phyloP scores from a whole-genome alignment of 305 asterid species.

The Rubia peregrina region DNA sequence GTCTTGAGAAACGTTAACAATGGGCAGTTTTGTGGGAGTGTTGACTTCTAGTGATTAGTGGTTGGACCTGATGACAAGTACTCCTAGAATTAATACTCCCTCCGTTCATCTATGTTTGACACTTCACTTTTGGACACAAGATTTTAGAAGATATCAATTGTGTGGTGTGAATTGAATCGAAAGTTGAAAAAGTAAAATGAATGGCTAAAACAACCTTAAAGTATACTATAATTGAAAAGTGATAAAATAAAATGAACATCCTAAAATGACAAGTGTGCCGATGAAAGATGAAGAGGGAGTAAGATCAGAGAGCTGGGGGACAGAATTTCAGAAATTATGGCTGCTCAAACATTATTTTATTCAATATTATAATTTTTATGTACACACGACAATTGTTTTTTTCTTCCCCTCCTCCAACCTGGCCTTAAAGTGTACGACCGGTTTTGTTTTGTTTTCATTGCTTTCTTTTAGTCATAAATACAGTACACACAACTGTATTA shows the following conservation, averaged over 20 bases:
- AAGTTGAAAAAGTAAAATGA: too few species aligned
- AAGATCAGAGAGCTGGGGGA: background rate
- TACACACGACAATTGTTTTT: background rate
- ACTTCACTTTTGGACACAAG: too few species aligned
- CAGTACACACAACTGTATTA: background rate
- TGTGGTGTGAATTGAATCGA: too few species aligned
- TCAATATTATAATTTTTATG: background rate
- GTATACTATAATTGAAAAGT: too few species aligned
- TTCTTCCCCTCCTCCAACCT: background rate
- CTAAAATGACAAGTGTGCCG: too few species aligned
- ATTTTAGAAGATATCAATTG: too few species aligned
- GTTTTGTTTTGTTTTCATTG: background rate
- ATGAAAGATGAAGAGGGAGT: too few species aligned
- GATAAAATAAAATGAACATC: too few species aligned
- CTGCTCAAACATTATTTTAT: background rate
- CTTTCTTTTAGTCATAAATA: background rate
- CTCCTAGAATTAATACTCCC: too few species aligned
- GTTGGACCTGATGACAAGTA: conserved; percentile 10
- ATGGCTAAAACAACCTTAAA: too few species aligned
- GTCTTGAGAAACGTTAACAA: background rate
- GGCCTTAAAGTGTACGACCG: background rate
- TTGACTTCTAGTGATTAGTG: conserved; percentile 1
- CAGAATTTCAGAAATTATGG: conserved; percentile 14
- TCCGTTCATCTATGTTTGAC: too few species aligned
- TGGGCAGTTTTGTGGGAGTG: background rate